These are phyloP conservation scores for Fusarium torulosum DNA, from an alignment of 2,329 filamentous ascomycete species.

Conservation along the genomic window DNA sequence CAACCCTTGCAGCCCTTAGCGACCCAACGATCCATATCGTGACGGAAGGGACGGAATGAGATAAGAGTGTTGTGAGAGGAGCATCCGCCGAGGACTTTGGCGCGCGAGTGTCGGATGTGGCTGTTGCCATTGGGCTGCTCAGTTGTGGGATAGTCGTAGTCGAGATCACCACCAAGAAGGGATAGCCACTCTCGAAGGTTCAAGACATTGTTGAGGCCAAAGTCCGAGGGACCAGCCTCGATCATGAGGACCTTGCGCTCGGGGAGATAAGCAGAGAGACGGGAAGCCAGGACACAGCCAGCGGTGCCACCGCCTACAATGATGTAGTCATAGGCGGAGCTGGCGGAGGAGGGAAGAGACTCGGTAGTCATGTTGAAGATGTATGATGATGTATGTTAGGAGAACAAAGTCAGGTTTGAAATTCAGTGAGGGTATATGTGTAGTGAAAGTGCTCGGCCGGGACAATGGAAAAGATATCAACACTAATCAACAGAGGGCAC, in stretches of 20 bases:
- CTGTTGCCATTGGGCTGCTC: constrained; percentile 95
- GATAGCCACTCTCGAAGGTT: constrained; percentile 89
- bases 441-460: not conserved
- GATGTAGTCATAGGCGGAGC: constrained; percentile 83
- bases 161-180: constrained; percentile 86
- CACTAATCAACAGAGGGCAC: not conserved
- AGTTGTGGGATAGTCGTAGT: constrained; percentile 91
- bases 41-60: constrained; percentile 90
- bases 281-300: constrained; percentile 85
- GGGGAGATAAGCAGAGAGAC: constrained; percentile 85
- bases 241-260: constrained; percentile 85
- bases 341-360: constrained; percentile 72
- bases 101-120: constrained; percentile 89
- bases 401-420: not conserved
- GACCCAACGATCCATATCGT: constrained; percentile 89
- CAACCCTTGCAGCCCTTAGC: constrained; percentile 84
- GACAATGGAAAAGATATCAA: not conserved
- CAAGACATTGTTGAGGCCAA: constrained; percentile 86
- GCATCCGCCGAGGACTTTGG: constrained; percentile 92
- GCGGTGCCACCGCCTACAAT: constrained; percentile 88
- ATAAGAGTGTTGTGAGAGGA: constrained; percentile 95
- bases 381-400: constrained; percentile 43
- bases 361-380: constrained; percentile 73
- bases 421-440: not conserved
- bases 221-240: constrained; percentile 91